Evolutionary conservation across 2,329 filamentous ascomycete genomes (phyloP).

Genomic region (Arachnomyces sp.): DNA sequence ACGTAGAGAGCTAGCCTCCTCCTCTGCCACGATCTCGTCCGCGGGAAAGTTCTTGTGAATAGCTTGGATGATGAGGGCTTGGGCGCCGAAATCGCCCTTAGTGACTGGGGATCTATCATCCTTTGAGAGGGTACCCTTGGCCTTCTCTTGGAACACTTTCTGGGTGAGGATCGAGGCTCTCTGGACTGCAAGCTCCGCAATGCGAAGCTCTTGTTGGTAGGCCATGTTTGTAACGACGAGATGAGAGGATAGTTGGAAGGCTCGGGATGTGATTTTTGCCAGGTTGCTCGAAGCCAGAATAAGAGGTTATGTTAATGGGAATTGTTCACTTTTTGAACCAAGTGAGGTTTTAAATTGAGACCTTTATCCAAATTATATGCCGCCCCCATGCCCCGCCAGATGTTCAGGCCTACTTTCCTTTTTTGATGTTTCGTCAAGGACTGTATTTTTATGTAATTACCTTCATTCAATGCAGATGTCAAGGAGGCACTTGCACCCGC

Average conservation of each 20-base stretch:
- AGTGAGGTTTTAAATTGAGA: too few relatives aligned
- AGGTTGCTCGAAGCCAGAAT: slow-evolving; percentile 37
- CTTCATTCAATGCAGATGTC: too few relatives aligned
- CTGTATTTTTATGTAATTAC: too few relatives aligned
- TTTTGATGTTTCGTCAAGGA: too few relatives aligned
- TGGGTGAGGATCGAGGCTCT: slow-evolving; percentile 69
- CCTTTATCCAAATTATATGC: too few relatives aligned
- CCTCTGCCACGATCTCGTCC: slow-evolving; percentile 89
- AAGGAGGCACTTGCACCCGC: too few relatives aligned
- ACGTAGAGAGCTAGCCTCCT: slow-evolving; percentile 76
- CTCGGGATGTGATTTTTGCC: slow-evolving; percentile 30
- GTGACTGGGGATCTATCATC: slow-evolving; percentile 95
- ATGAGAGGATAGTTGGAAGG: slow-evolving; percentile 30
- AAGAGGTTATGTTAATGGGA: slow-evolving; percentile 13
- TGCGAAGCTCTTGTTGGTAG: slow-evolving; percentile 69
- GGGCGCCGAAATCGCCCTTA: slow-evolving; percentile 94
- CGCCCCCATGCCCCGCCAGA: too few relatives aligned
- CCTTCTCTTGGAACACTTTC: slow-evolving; percentile 74
- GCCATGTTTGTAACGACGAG: slow-evolving; percentile 29
- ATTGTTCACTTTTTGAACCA: too few relatives aligned
- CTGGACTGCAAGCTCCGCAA: slow-evolving; percentile 83
- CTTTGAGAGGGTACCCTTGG: slow-evolving; percentile 90
- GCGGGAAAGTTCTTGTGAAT: slow-evolving; percentile 81
- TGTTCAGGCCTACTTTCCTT: too few relatives aligned
- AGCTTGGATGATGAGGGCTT: slow-evolving; percentile 88